Conservation (phyloP, 31 red algal species). For the Asparagopsis taxiformis region DNA sequence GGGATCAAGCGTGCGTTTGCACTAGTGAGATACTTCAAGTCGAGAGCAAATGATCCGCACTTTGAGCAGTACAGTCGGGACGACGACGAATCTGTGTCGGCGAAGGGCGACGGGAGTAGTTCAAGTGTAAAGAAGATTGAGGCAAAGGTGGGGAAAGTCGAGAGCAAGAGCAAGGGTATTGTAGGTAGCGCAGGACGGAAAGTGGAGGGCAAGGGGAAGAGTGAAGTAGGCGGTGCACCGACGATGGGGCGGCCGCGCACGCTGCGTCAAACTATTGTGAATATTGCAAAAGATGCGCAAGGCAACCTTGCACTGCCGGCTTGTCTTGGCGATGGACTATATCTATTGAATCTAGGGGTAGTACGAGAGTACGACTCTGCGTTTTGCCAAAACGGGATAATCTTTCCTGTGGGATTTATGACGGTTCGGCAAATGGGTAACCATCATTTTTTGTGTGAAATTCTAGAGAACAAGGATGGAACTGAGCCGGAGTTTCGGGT, state of each 20-base stretch:
- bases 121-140: not conserved
- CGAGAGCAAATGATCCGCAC: conserved; percentile 36
- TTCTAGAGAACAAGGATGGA: conserved; percentile 13
- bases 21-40: conserved; percentile 42
- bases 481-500: conserved; percentile 26
- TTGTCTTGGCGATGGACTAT: conserved; percentile 30
- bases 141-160: not conserved
- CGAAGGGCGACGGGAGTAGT: not conserved
- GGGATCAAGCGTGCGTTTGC: conserved; percentile 40
- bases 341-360: conserved; percentile 27
- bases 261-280: conserved; percentile 18
- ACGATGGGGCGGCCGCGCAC: conserved; percentile 14
- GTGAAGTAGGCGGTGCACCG: too few relatives aligned
- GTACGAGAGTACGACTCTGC: conserved; percentile 1
- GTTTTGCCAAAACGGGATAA: conserved; percentile 35
- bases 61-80: conserved; percentile 12
- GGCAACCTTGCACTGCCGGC: conserved; percentile 25
- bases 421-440: conserved; percentile 8
- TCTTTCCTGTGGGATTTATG: conserved; percentile 40
- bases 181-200: too few relatives aligned
- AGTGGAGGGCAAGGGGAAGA: too few relatives aligned
- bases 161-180: not conserved
- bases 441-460: conserved; percentile 17
- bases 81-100: too few relatives aligned
- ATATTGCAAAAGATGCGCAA: conserved; percentile 22